Evolutionary conservation across 2,329 filamentous ascomycete species (phyloP), one percentile per base, ranked within the genome.

Genomic region (Alternaria conjuncta): DNA sequence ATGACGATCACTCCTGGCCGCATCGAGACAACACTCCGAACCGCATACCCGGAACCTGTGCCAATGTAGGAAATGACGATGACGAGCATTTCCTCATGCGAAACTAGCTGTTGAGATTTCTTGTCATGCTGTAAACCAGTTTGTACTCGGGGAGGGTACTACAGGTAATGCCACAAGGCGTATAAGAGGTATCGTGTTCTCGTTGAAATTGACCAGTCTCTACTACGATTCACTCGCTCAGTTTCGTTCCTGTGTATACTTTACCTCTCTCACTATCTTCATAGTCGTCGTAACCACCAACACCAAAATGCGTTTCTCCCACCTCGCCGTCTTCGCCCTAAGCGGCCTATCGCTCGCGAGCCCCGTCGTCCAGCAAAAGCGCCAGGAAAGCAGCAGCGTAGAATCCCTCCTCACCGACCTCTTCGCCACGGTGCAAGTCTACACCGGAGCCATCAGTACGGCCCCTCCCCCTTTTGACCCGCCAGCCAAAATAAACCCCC

Each of bases 391-490:
- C 1, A 26, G 25, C 10, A 36, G 36, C 21, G 65, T 61, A 11
- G 58, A 65, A 56, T 54, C 45, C 30, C 60, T 72, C 5, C 55
- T 72, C 11, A 69, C 61, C 21, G 64, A 68, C 18, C 68, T 72
- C 32, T 68, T 63, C 44, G 60, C 68, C 10, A 69, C 68, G 1
- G 65, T 72, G 3, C 70, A 71, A 25, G 60, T 59, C 44, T 71
- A 72, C 60, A 70, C 68, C 6, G 66, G 66, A 41, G 62, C 68
- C 12, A 71, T 71, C 59, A 70, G 65, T 68, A 63, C 41, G 56
- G 1, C 4, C 43, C 12, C 10, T 30, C 10, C 15, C 15, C 8
- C 28, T 13, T 23, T 5, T 21, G 1, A 21, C 3, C 25, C 20
- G 18, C 4, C 23, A 12, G 13, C 11, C 41, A 30, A 15, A 28